Evolutionary conservation across 495 filamentous ascomycete species (phyloP).

Genomic region (Choiromyces venosus): DNA sequence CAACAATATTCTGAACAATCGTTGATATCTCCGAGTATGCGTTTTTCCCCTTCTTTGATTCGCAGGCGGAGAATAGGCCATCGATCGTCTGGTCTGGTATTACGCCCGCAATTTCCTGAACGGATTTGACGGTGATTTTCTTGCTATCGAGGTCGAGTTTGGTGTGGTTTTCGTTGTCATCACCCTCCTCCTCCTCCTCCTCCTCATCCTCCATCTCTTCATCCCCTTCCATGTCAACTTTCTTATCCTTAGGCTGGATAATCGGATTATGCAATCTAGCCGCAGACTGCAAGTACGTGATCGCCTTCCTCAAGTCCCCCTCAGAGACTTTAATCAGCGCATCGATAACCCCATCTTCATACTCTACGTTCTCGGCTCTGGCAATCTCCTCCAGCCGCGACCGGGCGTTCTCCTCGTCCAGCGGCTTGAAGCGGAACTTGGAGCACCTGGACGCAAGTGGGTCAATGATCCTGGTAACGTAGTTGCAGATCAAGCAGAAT

Average conservation of each 20-base stretch:
- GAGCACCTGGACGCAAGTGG: conserved; percentile 85
- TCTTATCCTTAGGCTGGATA: conserved; percentile 2
- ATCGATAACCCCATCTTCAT: conserved; percentile 74
- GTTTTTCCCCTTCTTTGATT: conserved; percentile 58
- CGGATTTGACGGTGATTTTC: conserved; percentile 64
- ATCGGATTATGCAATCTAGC: conserved; percentile 56
- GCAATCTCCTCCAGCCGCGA: conserved; percentile 75
- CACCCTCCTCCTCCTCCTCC: conserved; percentile 55
- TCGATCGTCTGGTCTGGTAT: conserved; percentile 72
- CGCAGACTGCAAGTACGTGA: conserved; percentile 90
- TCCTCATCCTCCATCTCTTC: conserved; percentile 47
- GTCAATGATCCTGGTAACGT: conserved; percentile 96
- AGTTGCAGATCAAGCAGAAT: conserved; percentile 98
- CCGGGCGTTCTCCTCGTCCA: conserved; percentile 76
- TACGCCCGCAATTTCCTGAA: conserved; percentile 95
- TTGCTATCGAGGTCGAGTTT: conserved; percentile 41
- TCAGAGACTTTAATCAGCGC: conserved; percentile 81
- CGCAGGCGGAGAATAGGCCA: conserved; percentile 66
- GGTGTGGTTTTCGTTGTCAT: conserved; percentile 48
- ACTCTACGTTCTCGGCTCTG: conserved; percentile 60
- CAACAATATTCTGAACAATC: conserved; percentile 80
- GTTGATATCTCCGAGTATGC: conserved; percentile 69
- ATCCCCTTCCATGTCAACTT: conserved; percentile 50
- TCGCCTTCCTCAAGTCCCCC: conserved; percentile 89
- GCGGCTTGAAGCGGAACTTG: conserved; percentile 96